These are phyloP conservation scores for Candida glaebosa DNA, from an alignment of 805 yeast genomes.

Conservation along the genomic window DNA sequence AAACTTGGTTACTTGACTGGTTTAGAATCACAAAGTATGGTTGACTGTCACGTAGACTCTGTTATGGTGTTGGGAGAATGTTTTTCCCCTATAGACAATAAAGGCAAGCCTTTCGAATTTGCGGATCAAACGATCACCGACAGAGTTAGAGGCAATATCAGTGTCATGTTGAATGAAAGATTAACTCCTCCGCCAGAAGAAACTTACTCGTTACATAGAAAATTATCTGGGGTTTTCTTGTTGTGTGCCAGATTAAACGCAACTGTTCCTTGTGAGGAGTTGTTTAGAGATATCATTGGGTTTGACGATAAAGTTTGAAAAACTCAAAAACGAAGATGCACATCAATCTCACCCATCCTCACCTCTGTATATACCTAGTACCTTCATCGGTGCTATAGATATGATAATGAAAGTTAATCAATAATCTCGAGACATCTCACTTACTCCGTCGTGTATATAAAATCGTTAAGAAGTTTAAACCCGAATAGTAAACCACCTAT, in stretches of 20 bases:
- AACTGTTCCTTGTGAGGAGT: slow-evolving; percentile 70
- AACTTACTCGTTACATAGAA: slow-evolving; percentile 93
- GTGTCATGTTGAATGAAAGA: slow-evolving; percentile 86
- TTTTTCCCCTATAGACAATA: slow-evolving; percentile 52
- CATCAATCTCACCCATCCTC: neutral
- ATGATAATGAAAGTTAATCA: too few relatives aligned
- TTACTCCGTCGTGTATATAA: too few relatives aligned
- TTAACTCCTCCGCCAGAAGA: slow-evolving; percentile 98
- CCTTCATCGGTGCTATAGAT: too few relatives aligned
- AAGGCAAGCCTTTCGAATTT: slow-evolving; percentile 64
- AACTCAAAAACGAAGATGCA: neutral
- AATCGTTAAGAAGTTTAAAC: too few relatives aligned
- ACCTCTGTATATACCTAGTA: neutral
- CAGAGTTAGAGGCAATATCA: slow-evolving; percentile 82
- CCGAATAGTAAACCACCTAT: too few relatives aligned
- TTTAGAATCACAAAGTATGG: slow-evolving; percentile 81
- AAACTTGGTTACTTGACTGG: slow-evolving; percentile 90
- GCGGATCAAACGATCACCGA: slow-evolving; percentile 87
- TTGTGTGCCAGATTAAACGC: slow-evolving; percentile 86
- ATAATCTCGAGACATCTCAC: too few relatives aligned
- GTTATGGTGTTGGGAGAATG: slow-evolving; percentile 92
- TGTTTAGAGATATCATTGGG: slow-evolving; percentile 77
- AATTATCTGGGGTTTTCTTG: slow-evolving; percentile 89
- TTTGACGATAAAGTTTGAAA: slow-evolving; percentile 18
- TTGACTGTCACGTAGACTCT: slow-evolving; percentile 88